A percentile compares a stretch with the other conserved stretches of the same genome.
phyloP scores from a whole-genome alignment of 2,329 filamentous ascomycete species.

The Emmonsiellopsis sp. region DNA sequence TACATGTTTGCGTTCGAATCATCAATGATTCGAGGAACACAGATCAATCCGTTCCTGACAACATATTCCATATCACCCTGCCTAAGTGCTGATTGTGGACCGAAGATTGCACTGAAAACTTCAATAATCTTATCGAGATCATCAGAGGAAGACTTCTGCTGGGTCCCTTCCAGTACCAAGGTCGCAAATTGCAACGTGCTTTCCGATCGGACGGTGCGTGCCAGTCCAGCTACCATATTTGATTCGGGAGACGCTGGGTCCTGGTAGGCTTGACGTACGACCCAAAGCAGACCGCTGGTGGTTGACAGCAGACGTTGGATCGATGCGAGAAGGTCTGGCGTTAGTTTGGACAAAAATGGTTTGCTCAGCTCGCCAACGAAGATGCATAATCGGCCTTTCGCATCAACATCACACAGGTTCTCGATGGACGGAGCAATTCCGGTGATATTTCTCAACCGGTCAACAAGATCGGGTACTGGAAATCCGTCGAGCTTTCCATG shows the following conservation, averaged over 20 bases:
- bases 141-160: neutral
- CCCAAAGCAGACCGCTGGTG: neutral
- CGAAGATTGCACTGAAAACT: conserved; percentile 3
- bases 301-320: neutral
- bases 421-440: neutral
- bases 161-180: neutral
- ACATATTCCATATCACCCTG: conserved; percentile 6
- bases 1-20: conserved; percentile 3
- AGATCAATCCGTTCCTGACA: conserved; percentile 1
- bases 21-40: conserved; percentile 4
- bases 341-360: neutral
- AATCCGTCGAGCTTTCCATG: neutral
- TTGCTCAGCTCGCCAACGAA: neutral
- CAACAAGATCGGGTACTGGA: neutral
- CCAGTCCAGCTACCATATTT: neutral
- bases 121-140: conserved; percentile 2
- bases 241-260: neutral
- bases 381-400: neutral
- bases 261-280: neutral
- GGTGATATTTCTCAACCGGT: neutral
- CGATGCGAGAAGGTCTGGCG: neutral
- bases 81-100: neutral
- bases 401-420: neutral
- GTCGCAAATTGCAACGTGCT: neutral
- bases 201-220: neutral